Base-by-base conservation (phyloP, 352 stramenopile species). In the Blastocystis sp. region DNA sequence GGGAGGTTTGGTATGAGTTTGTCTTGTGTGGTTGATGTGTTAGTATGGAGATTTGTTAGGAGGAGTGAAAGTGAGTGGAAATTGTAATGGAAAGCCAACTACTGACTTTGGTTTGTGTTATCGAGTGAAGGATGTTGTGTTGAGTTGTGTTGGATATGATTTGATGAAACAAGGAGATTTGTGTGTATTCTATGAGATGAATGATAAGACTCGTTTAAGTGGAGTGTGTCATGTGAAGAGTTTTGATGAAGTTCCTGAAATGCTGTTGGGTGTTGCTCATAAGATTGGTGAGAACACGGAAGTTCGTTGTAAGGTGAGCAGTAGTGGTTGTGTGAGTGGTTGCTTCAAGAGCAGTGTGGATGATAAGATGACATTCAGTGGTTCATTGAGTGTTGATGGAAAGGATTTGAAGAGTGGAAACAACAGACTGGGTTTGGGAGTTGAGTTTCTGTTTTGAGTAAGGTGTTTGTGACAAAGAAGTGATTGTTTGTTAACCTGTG, bases 361-460 rank as follows among this genome's bases (percentile, higher is more conserved):
- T 43, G 32, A 32, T n/a, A 80, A 57, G 54, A 19, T 80, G 67
- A 63, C n/a, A 2, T 39, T 63, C 32, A 29, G 39, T n/a, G 69
- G 42, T 9, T 59, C 21, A 12, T n/a, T 61, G 69, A 61, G 16
- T 11, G 69, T 80, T 46, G 69, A 80, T 37, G 12, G 35, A 0
- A 29, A 16, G 24, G 24, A 80, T 58, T 52, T 80, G 69, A 61
- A 59, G 1, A 52, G 7, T 9, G 69, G 42, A 57, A 80, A 80
- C 43, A 39, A 80, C 69, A 58, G 56, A 27, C 14, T 80, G 1
- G 69, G 69, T 65, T 43, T 80, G 12, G 69, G 69, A 42, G 9
- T 80, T 2, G 69, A 80, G 32, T 80, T 61, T 46, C 7, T 80
- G 24, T 80, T 80, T 61, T 80, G 65, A 80, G 39, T 37, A 19